Evolutionary conservation across 2,329 filamentous ascomycete species (phyloP).

Genomic region (Cladophialophora psammophila): DNA sequence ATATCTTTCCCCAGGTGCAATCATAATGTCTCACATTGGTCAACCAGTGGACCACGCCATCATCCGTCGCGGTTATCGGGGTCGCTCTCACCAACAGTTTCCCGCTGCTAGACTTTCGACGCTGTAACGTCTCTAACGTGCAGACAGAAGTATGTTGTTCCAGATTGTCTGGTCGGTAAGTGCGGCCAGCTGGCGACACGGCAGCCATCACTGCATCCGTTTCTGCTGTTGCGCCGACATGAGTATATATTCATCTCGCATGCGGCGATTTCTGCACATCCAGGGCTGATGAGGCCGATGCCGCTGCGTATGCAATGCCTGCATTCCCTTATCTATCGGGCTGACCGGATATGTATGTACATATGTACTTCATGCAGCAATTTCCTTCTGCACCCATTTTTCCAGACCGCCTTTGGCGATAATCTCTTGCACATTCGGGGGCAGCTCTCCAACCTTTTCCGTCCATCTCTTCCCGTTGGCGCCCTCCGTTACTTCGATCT

Average conservation of each 20-base stretch:
- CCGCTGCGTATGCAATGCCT: neutral
- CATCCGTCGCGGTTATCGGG: neutral
- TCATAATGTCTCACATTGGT: neutral
- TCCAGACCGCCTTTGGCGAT: constrained; percentile 79
- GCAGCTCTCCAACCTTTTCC: constrained; percentile 82
- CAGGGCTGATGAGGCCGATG: neutral
- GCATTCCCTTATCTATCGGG: no score
- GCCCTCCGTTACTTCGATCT: constrained; percentile 74
- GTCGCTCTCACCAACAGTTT: neutral
- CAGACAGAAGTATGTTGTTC: neutral
- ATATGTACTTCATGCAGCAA: constrained; percentile 49
- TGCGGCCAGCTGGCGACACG: neutral
- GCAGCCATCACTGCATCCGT: no score
- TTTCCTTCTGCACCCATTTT: constrained; percentile 80
- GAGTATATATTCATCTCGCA: neutral
- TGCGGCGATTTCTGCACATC: neutral
- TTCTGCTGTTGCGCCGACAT: neutral
- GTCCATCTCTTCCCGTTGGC: constrained; percentile 72
- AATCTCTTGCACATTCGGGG: constrained; percentile 85
- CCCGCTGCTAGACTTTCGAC: neutral
- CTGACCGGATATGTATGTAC: neutral
- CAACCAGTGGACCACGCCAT: neutral
- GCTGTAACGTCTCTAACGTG: neutral
- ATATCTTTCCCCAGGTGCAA: neutral
- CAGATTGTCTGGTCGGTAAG: neutral